Evolutionary conservation across 108 stramenopile species (phyloP).

Genomic region (Cyclotella distinguenda): DNA sequence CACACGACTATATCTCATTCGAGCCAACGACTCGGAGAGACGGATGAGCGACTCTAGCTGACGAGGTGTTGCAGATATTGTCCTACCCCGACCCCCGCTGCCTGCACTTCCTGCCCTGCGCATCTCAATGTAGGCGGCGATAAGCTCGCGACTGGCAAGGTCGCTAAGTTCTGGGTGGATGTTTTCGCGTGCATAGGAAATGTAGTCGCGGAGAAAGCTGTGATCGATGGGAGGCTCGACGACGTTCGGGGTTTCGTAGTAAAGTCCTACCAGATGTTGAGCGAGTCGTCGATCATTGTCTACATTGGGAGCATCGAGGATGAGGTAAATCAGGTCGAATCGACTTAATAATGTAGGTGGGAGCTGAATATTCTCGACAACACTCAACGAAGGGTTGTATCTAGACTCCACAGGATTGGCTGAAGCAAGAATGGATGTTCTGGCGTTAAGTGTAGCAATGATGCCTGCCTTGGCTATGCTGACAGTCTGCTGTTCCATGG

Average conservation of each 20-base stretch:
- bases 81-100: conserved; percentile 70
- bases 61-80: conserved; percentile 98
- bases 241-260: conserved; percentile 81
- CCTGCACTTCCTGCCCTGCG: conserved; percentile 66
- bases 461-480: conserved; percentile 99
- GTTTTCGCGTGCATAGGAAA: conserved; percentile 88
- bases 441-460: conserved; percentile 95
- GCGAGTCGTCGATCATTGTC: conserved; percentile 89
- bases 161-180: conserved; percentile 87
- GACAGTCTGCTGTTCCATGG: conserved; percentile 99
- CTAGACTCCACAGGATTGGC: conserved; percentile 97
- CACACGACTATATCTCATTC: conserved; percentile 74
- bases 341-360: conserved; percentile 97
- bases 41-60: conserved; percentile 98
- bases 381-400: conserved; percentile 95
- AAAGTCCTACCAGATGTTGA: conserved; percentile 88
- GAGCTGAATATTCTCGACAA: conserved; percentile 98
- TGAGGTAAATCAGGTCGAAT: conserved; percentile 98
- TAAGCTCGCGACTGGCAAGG: conserved; percentile 83
- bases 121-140: conserved; percentile 92
- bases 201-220: conserved; percentile 88
- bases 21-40: conserved; percentile 92
- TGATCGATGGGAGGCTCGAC: conserved; percentile 81
- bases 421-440: conserved; percentile 96
- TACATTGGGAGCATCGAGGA: conserved; percentile 90